Base-by-base conservation (phyloP, 306 rosid genomes). In the Vigna mungo region DNA sequence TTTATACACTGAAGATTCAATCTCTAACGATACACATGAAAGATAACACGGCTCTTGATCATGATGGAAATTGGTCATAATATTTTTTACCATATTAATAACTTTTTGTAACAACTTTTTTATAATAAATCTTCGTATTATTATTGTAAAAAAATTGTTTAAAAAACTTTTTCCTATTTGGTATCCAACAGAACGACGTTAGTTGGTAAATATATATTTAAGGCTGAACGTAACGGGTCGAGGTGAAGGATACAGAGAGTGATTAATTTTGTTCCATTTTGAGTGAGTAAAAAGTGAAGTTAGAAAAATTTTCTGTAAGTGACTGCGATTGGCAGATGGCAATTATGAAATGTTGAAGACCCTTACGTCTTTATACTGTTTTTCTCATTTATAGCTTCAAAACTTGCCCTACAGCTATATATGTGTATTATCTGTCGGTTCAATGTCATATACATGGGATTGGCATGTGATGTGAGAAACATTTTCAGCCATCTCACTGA, bases 331-430 rank as follows among this genome's bases (percentile, higher is more conserved):
- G 51, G 71, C 71, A 39, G 52, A 41, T 65, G 11, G 86, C 80
- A 82, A 18, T 58, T 66, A 67, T 71, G 72, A 25, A 65, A 47
- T 3, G 52, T 64, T 66, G 0, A 14, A 72, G 27, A 25, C 10
- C 17, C 39, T 56, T 41, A 4, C 21, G 30, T 51, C 32, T 37
- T 68, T 39, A 34, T 13, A 9, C 36, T 21, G 67, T 16, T 58
- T 4, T 52, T 51, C 54, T 41, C 62, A 65, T 49, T 15, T 17
- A 30, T 59, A 67, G 68, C 54, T 36, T 67, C 37, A 72, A 73
- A 53, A 52, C 62, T 21, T 85, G 9, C 58, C 83, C 85, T 61
- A 81, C 85, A 83, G 4, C 5, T 85, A 85, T n/a, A n/a, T n/a
- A n/a, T 68, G 81, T 81, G 83, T 32, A 7, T 59, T 46, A 59